phyloP scores from a whole-genome alignment of 306 rosid genomes.

The Corylus americana region DNA sequence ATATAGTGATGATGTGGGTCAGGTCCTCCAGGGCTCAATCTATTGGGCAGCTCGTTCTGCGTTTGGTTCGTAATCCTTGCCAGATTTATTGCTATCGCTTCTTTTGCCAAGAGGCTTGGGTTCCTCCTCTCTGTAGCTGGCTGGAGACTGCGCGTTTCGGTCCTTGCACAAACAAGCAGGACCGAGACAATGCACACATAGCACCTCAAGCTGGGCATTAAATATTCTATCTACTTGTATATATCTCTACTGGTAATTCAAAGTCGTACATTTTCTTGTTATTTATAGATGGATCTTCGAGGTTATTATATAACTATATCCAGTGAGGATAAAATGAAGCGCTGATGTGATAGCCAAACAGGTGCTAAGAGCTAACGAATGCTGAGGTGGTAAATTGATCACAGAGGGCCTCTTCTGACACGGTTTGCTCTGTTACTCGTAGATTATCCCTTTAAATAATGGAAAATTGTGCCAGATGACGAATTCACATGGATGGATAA shows the following conservation, averaged over 20 bases:
- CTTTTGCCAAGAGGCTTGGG: conserved; percentile 17
- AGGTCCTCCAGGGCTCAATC: conserved; percentile 70
- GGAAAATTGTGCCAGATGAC: neutral
- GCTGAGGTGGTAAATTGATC: neutral
- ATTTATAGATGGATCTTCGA: neutral
- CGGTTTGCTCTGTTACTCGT: neutral
- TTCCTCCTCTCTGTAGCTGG: conserved; percentile 32
- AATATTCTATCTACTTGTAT: too few relatives aligned
- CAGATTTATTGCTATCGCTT: neutral
- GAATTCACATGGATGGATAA: neutral
- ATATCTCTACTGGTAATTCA: neutral
- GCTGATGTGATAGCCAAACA: neutral
- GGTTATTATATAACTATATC: too few relatives aligned
- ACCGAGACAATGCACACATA: conserved; percentile 20
- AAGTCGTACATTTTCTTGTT: neutral
- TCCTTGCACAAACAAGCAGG: conserved; percentile 30
- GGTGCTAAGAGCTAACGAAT: neutral
- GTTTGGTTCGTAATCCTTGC: conserved; percentile 8
- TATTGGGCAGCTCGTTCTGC: conserved; percentile 1
- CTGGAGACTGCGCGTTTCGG: conserved; percentile 38
- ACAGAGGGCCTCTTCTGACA: neutral
- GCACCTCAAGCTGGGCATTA: conserved; percentile 9
- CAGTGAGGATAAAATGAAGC: neutral
- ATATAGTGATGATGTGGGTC: conserved; percentile 48
- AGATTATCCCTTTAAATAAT: neutral